These are phyloP conservation scores for Pichia sp. DNA, from an alignment of 1,139 yeast genomes.

Conservation along the genomic window DNA sequence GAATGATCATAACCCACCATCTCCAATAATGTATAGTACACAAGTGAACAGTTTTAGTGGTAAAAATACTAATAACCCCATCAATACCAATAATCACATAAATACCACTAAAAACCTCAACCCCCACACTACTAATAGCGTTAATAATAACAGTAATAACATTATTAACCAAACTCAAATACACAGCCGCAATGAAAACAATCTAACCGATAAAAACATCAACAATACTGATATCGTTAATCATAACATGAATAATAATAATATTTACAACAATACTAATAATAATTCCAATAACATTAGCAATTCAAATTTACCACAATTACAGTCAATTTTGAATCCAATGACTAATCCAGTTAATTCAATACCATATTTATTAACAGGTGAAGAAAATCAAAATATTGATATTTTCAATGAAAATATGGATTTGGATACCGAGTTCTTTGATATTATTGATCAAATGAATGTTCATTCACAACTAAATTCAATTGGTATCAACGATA, in stretches of 20 bases:
- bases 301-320: background rate
- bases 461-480: constrained; percentile 7
- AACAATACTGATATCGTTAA: too few relatives aligned
- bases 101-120: background rate
- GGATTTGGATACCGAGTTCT: constrained; percentile 8
- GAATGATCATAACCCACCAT: background rate
- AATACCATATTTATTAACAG: background rate
- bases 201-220: background rate
- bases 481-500: constrained; percentile 6
- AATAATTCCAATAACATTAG: background rate
- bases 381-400: background rate
- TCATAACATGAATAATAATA: too few relatives aligned
- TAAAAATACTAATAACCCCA: background rate
- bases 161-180: too few relatives aligned
- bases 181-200: too few relatives aligned
- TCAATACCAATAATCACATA: background rate
- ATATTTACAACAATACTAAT: too few relatives aligned
- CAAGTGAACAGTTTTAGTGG: background rate
- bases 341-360: background rate
- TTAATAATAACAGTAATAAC: background rate
- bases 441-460: constrained; percentile 8
- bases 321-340: background rate
- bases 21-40: background rate
- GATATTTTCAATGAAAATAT: background rate
- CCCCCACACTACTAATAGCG: background rate